These are phyloP conservation scores for Colletotrichum endophyticum DNA, from an alignment of 2,329 filamentous ascomycete genomes.

Conservation along the genomic window DNA sequence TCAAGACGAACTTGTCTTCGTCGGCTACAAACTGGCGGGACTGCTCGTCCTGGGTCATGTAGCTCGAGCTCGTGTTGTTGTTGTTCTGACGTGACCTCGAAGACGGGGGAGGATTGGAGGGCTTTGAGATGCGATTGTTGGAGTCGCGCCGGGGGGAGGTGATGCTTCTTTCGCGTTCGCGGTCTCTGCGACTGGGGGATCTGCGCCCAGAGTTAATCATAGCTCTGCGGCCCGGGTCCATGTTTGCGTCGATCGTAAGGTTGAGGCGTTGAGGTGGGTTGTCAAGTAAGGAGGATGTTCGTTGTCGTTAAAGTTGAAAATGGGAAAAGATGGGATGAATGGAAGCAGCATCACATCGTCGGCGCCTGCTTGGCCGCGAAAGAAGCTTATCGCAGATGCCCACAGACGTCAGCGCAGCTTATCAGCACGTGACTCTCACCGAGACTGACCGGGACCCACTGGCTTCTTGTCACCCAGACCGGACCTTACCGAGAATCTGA, in stretches of 20 bases:
- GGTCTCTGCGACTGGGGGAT: conserved; percentile 38
- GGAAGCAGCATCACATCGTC: not conserved
- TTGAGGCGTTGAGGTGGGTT: not conserved
- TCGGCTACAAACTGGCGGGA: conserved; percentile 86
- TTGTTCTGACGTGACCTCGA: conserved; percentile 30
- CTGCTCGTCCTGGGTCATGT: conserved; percentile 77
- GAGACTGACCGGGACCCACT: not conserved
- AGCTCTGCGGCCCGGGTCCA: conserved; percentile 61
- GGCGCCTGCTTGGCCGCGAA: not conserved
- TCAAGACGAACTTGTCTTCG: conserved; percentile 94
- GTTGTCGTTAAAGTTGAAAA: not conserved
- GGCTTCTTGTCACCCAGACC: not conserved
- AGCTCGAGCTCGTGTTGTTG: conserved; percentile 33
- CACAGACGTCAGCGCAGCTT: not conserved
- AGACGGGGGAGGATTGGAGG: conserved; percentile 36
- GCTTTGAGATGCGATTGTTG: conserved; percentile 62
- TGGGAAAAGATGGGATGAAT: not conserved
- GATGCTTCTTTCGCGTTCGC: conserved; percentile 45
- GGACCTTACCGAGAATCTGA: not conserved
- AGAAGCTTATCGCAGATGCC: not conserved
- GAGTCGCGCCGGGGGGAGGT: conserved; percentile 61
- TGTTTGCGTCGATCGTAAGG: conserved; percentile 30
- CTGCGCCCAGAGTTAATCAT: conserved; percentile 54
- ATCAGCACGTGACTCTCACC: not conserved
- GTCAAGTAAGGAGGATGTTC: not conserved